These are phyloP conservation scores for Dendrobium huoshanense DNA, from an alignment of 106 monocot genomes.

Conservation along the genomic window DNA sequence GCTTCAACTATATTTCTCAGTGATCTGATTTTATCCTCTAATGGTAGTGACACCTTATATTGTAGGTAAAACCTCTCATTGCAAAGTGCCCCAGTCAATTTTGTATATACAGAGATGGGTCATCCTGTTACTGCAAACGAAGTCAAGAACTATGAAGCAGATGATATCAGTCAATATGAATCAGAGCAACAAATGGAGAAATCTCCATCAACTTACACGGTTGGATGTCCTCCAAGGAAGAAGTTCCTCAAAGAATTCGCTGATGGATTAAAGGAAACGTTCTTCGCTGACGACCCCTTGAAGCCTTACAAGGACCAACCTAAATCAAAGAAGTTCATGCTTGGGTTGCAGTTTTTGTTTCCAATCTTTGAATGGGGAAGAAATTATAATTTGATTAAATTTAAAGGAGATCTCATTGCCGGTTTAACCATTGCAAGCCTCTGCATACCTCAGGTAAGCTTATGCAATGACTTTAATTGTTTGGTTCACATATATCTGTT, in stretches of 20 bases:
- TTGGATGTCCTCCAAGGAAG: conserved; percentile 27
- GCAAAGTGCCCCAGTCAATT: background rate
- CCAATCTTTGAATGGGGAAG: conserved; percentile 65
- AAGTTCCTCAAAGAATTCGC: conserved; percentile 23
- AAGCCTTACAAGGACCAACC: conserved; percentile 50
- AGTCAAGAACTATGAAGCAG: conserved; percentile 1
- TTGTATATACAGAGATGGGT: background rate
- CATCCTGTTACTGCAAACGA: background rate
- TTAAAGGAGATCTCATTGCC: conserved; percentile 62
- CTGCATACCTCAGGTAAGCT: conserved; percentile 59
- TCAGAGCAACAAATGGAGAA: background rate
- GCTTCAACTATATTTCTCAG: background rate
- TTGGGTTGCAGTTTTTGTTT: conserved; percentile 47
- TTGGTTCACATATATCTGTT: background rate
- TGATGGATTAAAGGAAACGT: conserved; percentile 37
- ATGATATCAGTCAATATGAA: background rate
- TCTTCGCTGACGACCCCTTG: conserved; percentile 49
- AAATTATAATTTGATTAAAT: conserved; percentile 32
- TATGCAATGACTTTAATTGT: background rate
- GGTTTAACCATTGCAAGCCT: conserved; percentile 80
- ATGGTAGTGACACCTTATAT: background rate
- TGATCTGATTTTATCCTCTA: background rate
- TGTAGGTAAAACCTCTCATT: background rate
- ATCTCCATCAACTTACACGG: conserved; percentile 24
- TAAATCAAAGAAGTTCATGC: conserved; percentile 26